phyloP scores from a whole-genome alignment of 169 alveolate genomes.

The Plasmodium yoelii region DNA sequence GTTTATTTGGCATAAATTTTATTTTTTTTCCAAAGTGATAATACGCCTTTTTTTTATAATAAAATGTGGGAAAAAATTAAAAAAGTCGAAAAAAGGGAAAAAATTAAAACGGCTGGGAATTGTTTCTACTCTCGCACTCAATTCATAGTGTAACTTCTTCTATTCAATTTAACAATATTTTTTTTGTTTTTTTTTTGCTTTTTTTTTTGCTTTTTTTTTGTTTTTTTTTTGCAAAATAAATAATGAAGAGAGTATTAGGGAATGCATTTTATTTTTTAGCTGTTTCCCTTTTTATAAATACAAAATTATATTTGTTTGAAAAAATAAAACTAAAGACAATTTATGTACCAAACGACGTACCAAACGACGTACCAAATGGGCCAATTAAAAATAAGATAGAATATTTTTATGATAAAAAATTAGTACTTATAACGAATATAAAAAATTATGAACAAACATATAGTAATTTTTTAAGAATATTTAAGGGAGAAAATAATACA shows the following conservation, averaged over 20 bases:
- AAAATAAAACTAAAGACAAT: constrained; percentile 24
- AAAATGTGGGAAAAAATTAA: too few species aligned
- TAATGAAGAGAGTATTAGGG: constrained; percentile 4
- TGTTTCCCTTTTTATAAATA: background rate
- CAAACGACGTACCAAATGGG: constrained; percentile 9
- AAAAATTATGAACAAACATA: constrained; percentile 8
- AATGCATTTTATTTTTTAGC: background rate
- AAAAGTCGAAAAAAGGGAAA: too few species aligned
- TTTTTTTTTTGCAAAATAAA: constrained; percentile 1
- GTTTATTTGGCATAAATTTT: too few species aligned
- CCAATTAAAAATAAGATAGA: constrained; percentile 42
- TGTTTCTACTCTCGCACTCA: too few species aligned
- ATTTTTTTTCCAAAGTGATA: too few species aligned
- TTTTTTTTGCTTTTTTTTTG: background rate
- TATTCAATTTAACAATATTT: too few species aligned
- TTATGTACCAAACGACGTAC: constrained; percentile 6
- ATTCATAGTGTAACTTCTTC: too few species aligned
- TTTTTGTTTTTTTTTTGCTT: background rate
- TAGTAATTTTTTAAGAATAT: constrained; percentile 9
- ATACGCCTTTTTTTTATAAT: too few species aligned
- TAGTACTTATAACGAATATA: constrained; percentile 49
- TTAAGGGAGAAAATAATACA: background rate
- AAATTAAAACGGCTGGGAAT: too few species aligned
- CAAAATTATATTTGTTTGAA: constrained; percentile 9
- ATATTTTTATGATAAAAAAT: constrained; percentile 19